Conservation (phyloP, 2,329 filamentous ascomycete species). For the Sclerotinia sclerotiorum region DNA sequence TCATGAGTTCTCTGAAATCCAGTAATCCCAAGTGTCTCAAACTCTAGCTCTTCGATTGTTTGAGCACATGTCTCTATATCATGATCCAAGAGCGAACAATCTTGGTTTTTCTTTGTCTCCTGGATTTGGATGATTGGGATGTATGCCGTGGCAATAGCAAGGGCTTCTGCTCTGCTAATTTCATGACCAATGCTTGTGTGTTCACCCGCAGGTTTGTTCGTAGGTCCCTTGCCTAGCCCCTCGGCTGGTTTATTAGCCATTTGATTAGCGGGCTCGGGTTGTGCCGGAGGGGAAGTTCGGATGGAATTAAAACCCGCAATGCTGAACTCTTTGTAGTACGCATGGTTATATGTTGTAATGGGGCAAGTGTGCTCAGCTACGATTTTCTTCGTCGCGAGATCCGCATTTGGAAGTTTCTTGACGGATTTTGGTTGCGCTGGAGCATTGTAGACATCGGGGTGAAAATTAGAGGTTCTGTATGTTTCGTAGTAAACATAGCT, state of each 20-base stretch:
- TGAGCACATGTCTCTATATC: not conserved
- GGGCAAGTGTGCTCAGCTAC: not conserved
- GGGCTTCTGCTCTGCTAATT: not conserved
- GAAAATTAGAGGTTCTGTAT: not conserved
- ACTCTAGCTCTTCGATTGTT: not conserved
- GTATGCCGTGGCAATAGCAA: not conserved
- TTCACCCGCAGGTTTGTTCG: no score
- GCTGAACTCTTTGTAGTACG: not conserved
- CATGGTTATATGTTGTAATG: not conserved
- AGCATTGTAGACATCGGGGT: not conserved
- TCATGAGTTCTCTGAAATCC: not conserved
- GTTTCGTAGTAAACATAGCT: not conserved
- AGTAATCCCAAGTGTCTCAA: not conserved
- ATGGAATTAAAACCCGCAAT: not conserved
- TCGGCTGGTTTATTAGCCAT: no score
- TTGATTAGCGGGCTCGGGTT: no score
- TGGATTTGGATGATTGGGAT: not conserved
- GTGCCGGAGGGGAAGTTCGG: no score
- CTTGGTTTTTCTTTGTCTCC: not conserved
- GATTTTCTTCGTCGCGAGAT: no score
- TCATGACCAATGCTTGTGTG: not conserved
- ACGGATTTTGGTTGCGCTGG: not conserved
- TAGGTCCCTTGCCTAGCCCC: no score
- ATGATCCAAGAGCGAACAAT: not conserved
- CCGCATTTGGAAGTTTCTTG: no score